Base-by-base conservation (phyloP, 768 basidiomycete species). In the Lactarius deliciosus region DNA sequence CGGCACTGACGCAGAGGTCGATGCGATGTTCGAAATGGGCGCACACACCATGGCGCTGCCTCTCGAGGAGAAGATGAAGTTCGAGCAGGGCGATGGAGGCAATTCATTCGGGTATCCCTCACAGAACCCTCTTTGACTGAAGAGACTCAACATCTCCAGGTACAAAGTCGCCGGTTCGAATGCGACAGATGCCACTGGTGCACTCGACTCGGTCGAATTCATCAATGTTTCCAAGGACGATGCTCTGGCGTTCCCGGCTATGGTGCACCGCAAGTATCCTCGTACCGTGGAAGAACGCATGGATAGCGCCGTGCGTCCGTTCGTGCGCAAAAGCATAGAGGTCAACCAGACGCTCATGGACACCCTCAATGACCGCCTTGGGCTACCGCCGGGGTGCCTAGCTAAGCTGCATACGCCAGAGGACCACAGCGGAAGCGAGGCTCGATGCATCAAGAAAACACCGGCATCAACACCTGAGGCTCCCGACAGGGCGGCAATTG, bases 1-100 rank as follows among this genome's bases (percentile, higher is more conserved):
- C 62, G 79, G 76, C 4, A 74, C 74, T 13, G 78, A 80, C 7
- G 47, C 72, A 36, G 76, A 76, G 61, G 77, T 75, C 9, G 64
- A 73, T 53, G 73, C 62, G 8, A 77, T 81, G 76, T 80, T 81
- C 57, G 75, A 76, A 22, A 73, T 81, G 65, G 80, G 81, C 10
- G 73, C 75, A 11, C 72, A 71, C 60, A 76, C 77, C 0, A 78
- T 82, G 74, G 73, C 71, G 2, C 73, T 82, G 0, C 75, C 78
- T 1, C 65, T 79, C 15, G 79, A 78, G 13, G 81, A 81, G 63
- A 80, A 79, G 67, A 63, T 78, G 71, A 71, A 73, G 56, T 82
- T 73, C 50, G 81, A 82, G 68, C 79, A 81, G 59, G 81, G 80
- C 1, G 78, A 81, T 40, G 65, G 58, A 1, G 80, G 57, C 36